Conservation (phyloP, 192 early-diverging fungal species). For the Coemansia sp. region DNA sequence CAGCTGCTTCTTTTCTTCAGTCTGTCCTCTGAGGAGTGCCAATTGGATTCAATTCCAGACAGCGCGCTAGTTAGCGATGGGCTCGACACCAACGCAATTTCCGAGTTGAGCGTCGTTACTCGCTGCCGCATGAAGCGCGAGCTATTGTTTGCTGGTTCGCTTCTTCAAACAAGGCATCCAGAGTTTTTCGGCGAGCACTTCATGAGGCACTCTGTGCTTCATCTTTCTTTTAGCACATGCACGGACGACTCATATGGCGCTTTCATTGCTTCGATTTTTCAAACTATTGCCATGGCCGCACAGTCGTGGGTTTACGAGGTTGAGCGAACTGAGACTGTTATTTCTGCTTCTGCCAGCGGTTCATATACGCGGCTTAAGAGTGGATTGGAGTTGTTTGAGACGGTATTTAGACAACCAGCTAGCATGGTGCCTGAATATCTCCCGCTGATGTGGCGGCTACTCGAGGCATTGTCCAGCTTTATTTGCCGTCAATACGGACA, state of each 20-base stretch:
- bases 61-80: neutral
- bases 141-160: slow-evolving; percentile 22
- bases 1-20: slow-evolving; percentile 37
- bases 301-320: neutral
- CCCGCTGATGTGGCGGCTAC: neutral
- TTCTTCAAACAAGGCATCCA: slow-evolving; percentile 18
- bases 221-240: slow-evolving; percentile 14
- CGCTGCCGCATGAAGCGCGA: slow-evolving; percentile 27
- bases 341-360: neutral
- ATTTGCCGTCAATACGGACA: slow-evolving; percentile 6
- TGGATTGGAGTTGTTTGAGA: no score
- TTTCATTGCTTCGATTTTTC: slow-evolving; percentile 9
- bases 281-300: neutral
- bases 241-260: neutral
- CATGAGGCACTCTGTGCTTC: slow-evolving; percentile 30
- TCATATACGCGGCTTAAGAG: neutral
- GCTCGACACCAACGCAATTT: neutral
- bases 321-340: neutral
- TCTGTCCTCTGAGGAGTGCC: slow-evolving; percentile 4
- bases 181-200: slow-evolving; percentile 29
- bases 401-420: no score
- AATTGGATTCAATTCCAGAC: slow-evolving; percentile 9
- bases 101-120: slow-evolving; percentile 2
- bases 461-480: slow-evolving; percentile 10
- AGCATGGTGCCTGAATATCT: neutral